Evolutionary conservation across 805 yeast genomes (phyloP), one percentile per base, ranked within the genome.

Genomic region (Maudiozyma serrabonitensis): DNA sequence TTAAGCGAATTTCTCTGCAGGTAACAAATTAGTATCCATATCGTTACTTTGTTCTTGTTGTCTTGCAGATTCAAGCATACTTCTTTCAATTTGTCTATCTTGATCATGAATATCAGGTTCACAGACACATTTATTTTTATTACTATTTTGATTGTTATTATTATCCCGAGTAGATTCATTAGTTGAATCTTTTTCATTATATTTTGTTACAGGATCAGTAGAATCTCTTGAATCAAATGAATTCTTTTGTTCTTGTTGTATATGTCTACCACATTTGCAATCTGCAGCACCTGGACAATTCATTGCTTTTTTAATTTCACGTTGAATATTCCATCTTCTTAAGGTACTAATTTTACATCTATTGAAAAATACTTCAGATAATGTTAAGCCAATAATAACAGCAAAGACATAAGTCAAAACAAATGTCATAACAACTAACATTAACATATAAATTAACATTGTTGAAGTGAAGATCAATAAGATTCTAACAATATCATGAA

Each of bases 351-450:
- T 52, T 52, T 67, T 67, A 42, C 62, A 63, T 62, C 86, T 76
- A 56, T 82, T 82, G 66, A 82, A 83, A 57, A 79, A 75, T 42
- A 84, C 78, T 57, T 84, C 86, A 37, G 87, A 87, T 50, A 83
- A 68, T 0, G 89, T 75, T 51, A 83, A 68, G 11, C 95, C 95
- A 16, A 81, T 57, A 16, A 82, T 78, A 31, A 83, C 81, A 1
- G 87, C 91, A 66, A 85, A 85, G 64, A 85, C 82, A 56, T 85
- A 85, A 0, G 79, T 67, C 43, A 83, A 56, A 8, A 83, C 75
- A 61, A 72, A 84, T 40, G 84, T 72, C 95, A 85, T 85, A 6
- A 84, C 84, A 15, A 81, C 89, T 68, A 85, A 73, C 95, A 85
- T 85, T 57, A 85, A 66, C 35, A 82, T 82, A 60, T 81, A 85